A percentile compares a stretch with the other conserved stretches of the same genome.
Conservation (phyloP, 768 basidiomycete species). For the Thelephora aurantiotincta region DNA sequence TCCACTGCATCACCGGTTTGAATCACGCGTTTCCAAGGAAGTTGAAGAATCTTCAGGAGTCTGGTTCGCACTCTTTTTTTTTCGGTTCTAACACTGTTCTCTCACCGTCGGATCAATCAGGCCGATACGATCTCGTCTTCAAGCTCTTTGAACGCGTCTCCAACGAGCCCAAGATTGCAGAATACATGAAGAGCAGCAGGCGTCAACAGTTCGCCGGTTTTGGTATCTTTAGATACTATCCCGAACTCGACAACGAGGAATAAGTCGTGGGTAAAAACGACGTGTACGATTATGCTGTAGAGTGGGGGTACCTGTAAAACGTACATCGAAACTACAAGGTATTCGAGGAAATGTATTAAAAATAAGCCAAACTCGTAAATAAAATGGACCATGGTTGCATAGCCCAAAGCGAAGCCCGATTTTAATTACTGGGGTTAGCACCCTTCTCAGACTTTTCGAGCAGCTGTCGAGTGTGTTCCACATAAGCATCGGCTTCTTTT, state of each 20-base stretch:
- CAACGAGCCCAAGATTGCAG: slow-evolving; percentile 17
- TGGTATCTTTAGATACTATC: slow-evolving; percentile 24
- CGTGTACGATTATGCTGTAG: neutral
- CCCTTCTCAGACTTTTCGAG: slow-evolving; percentile 19
- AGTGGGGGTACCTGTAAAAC: neutral
- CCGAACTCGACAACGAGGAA: slow-evolving; percentile 23
- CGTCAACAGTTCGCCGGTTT: slow-evolving; percentile 13
- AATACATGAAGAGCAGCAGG: slow-evolving; percentile 21
- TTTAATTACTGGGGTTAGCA: neutral
- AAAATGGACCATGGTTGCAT: too few relatives aligned
- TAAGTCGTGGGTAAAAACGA: slow-evolving; percentile 3
- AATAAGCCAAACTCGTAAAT: neutral
- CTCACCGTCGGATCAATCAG: slow-evolving; percentile 6
- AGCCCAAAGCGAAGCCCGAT: neutral
- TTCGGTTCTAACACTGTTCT: neutral
- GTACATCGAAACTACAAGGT: neutral
- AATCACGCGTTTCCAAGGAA: slow-evolving; percentile 24
- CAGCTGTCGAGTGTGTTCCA: slow-evolving; percentile 44
- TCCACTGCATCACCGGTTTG: slow-evolving; percentile 20
- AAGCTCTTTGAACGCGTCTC: slow-evolving; percentile 20
- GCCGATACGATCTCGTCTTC: slow-evolving; percentile 17
- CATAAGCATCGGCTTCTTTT: slow-evolving; percentile 49
- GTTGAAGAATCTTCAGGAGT: slow-evolving; percentile 11
- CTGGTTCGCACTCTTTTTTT: neutral
- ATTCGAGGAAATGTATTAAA: neutral